phyloP scores from a whole-genome alignment of 345 rosid species.

The Luvunga scandens region DNA sequence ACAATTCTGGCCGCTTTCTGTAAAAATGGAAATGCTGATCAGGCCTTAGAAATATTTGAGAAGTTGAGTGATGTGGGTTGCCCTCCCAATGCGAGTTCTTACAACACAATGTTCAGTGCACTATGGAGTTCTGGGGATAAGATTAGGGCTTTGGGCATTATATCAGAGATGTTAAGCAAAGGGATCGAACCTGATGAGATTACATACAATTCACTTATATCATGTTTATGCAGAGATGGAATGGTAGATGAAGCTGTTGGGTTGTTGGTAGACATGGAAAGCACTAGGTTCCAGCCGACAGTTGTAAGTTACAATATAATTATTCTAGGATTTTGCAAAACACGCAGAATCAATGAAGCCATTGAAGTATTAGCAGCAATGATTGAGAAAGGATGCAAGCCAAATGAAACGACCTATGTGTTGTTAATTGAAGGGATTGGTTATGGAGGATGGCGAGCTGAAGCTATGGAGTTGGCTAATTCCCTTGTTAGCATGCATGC shows the following conservation, averaged over 20 bases:
- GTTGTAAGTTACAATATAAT: conserved; percentile 74
- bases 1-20: conserved; percentile 66
- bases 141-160: conserved; percentile 55
- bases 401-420: conserved; percentile 73
- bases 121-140: conserved; percentile 69
- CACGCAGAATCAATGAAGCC: conserved; percentile 59
- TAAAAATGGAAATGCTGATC: conserved; percentile 64
- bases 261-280: conserved; percentile 69
- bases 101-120: conserved; percentile 81
- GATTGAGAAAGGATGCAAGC: conserved; percentile 63
- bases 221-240: conserved; percentile 85
- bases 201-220: conserved; percentile 76
- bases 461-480: conserved; percentile 72
- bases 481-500: conserved; percentile 46
- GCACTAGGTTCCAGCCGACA: conserved; percentile 48
- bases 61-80: conserved; percentile 68
- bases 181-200: conserved; percentile 73
- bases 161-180: conserved; percentile 55
- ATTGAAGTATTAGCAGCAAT: conserved; percentile 60
- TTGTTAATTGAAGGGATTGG: conserved; percentile 74
- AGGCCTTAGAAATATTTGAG: conserved; percentile 69
- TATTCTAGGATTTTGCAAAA: conserved; percentile 73
- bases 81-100: conserved; percentile 73
- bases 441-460: conserved; percentile 63
- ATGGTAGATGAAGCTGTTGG: conserved; percentile 73